These are phyloP conservation scores for Arthroderma sp. DNA, from an alignment of 2,329 filamentous ascomycete species.

Conservation along the genomic window DNA sequence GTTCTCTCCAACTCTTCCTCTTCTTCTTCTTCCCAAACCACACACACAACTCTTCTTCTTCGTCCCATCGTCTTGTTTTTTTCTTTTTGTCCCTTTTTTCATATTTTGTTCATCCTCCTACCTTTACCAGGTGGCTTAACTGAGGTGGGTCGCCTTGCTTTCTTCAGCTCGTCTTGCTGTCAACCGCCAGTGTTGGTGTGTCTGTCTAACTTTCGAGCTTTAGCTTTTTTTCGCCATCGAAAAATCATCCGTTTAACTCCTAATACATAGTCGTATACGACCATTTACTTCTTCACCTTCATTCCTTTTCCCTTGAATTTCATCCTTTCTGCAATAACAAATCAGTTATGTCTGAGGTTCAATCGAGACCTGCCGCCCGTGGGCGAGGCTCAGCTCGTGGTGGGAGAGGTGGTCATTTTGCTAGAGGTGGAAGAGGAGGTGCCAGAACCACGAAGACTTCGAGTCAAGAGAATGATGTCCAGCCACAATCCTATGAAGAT, in stretches of 20 bases:
- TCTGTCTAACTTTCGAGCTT: not conserved
- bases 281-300: constrained; percentile 14
- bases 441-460: constrained; percentile 61
- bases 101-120: not conserved
- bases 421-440: constrained; percentile 56
- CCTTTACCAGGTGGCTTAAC: constrained; percentile 8
- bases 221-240: constrained; percentile 14
- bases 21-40: constrained; percentile 7
- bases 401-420: constrained; percentile 62
- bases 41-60: constrained; percentile 8
- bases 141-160: not conserved
- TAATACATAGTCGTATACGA: no score
- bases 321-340: constrained; percentile 18
- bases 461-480: constrained; percentile 48
- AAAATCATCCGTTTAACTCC: constrained; percentile 9
- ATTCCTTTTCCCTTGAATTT: constrained; percentile 12
- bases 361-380: constrained; percentile 71
- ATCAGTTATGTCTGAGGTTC: constrained; percentile 79
- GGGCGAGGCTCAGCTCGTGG: constrained; percentile 84
- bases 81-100: constrained; percentile 15
- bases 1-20: constrained; percentile 10
- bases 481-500: constrained; percentile 50
- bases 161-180: no score
- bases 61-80: constrained; percentile 9
- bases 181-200: not conserved